Evolutionary conservation across 495 filamentous ascomycete species (phyloP).

Genomic region (Elasticomyces elasticus): DNA sequence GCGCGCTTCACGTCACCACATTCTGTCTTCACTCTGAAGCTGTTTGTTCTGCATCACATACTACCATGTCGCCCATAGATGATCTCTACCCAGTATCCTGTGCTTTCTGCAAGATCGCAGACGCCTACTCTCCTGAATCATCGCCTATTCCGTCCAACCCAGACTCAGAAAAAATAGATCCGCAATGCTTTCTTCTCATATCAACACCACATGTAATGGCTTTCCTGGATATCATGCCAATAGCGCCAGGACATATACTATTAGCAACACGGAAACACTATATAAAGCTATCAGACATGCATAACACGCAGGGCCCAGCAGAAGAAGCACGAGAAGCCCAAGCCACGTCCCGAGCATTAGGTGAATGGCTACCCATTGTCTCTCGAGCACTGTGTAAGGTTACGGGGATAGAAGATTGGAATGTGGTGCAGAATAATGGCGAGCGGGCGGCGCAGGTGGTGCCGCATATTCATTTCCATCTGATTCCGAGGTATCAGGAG

Average conservation of each 20-base stretch:
- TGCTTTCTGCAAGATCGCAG: slow-evolving; percentile 58
- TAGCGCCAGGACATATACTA: slow-evolving; percentile 68
- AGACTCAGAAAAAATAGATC: slow-evolving; percentile 21
- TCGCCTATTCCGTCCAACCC: slow-evolving; percentile 25
- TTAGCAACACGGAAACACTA: slow-evolving; percentile 62
- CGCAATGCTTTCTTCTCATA: slow-evolving; percentile 53
- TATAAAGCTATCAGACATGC: slow-evolving; percentile 60
- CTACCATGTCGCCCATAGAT: slow-evolving; percentile 8
- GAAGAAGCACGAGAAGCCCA: slow-evolving; percentile 15
- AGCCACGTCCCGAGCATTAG: slow-evolving; percentile 12
- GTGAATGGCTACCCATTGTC: slow-evolving; percentile 59
- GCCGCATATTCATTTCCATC: slow-evolving; percentile 83
- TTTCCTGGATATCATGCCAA: slow-evolving; percentile 84
- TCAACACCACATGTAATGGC: slow-evolving; percentile 63
- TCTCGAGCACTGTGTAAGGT: slow-evolving; percentile 57
- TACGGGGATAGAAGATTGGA: slow-evolving; percentile 66
- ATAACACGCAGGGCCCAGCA: slow-evolving; percentile 49
- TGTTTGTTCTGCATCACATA: background rate
- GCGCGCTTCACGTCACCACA: background rate
- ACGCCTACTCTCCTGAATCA: slow-evolving; percentile 28
- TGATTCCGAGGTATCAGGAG: slow-evolving; percentile 57
- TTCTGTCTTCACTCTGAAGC: background rate
- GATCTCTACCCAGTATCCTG: slow-evolving; percentile 34
- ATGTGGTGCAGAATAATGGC: slow-evolving; percentile 93
- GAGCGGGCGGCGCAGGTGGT: slow-evolving; percentile 81